phyloP scores from a whole-genome alignment of 371 early-diverging fungal species.

The Saksenaea oblongispora region DNA sequence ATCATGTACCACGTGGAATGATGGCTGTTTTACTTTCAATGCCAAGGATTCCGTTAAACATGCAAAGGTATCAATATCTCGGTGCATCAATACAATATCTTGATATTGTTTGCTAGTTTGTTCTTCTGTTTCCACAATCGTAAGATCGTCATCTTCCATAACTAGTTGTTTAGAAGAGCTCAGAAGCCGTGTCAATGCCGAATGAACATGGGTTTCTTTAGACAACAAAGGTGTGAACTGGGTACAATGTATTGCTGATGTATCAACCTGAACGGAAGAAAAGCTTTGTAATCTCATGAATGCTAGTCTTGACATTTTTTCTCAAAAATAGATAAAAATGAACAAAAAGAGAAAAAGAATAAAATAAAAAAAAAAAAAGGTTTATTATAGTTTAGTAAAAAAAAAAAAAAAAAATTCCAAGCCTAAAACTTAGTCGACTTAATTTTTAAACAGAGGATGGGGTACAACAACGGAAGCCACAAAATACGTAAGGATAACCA shows the following conservation, averaged over 20 bases:
- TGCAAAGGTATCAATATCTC: not conserved
- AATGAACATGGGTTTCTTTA: not conserved
- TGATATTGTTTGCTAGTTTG: not conserved
- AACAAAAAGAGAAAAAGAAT: not conserved
- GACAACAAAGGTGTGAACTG: not conserved
- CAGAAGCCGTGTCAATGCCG: not conserved
- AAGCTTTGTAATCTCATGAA: not conserved
- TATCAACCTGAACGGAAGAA: not conserved
- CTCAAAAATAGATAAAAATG: not conserved
- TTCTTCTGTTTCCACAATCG: not conserved
- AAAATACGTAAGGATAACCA: slow-evolving; percentile 82
- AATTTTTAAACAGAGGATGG: not conserved
- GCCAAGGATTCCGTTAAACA: not conserved
- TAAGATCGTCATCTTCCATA: not conserved
- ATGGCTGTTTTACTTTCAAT: not conserved
- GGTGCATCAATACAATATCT: not conserved
- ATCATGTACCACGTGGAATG: not conserved
- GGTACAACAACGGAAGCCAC: slow-evolving; percentile 61
- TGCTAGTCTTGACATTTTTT: not conserved
- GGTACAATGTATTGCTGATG: not conserved
- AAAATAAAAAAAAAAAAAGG: not conserved
- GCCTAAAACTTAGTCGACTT: not conserved
- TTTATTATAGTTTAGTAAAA: slow-evolving; percentile 2
- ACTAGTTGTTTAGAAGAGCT: not conserved
- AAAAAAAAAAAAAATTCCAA: not conserved